Conservation (phyloP, 768 basidiomycete species). For the Suillus sp. region DNA sequence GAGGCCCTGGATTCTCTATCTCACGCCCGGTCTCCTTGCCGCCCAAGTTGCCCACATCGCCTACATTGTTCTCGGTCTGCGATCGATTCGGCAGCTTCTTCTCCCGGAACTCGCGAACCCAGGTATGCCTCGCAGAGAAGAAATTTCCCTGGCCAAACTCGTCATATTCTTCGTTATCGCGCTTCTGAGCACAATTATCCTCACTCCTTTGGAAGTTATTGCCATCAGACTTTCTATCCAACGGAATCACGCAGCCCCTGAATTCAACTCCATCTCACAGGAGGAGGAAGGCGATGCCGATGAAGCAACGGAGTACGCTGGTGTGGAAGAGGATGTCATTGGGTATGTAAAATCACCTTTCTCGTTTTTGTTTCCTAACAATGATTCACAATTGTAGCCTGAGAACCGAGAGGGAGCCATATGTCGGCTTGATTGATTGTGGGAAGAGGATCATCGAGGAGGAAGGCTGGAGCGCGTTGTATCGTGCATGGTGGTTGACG, state of each 20-base stretch:
- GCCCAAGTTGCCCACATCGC: slow-evolving; percentile 46
- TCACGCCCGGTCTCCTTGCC: slow-evolving; percentile 68
- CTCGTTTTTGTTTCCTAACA: neutral
- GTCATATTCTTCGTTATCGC: slow-evolving; percentile 60
- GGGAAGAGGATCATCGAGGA: slow-evolving; percentile 76
- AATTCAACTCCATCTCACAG: slow-evolving; percentile 73
- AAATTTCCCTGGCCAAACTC: slow-evolving; percentile 53
- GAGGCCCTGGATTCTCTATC: slow-evolving; percentile 77
- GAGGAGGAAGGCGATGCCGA: slow-evolving; percentile 70
- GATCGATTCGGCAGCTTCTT: slow-evolving; percentile 52
- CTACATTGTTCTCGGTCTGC: slow-evolving; percentile 47
- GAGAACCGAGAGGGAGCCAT: slow-evolving; percentile 78
- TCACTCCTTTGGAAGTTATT: slow-evolving; percentile 82
- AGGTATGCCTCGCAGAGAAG: slow-evolving; percentile 35
- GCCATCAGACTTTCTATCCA: slow-evolving; percentile 79
- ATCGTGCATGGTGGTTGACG: slow-evolving; percentile 87
- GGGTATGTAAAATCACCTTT: slow-evolving; percentile 49
- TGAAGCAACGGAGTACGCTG: slow-evolving; percentile 62
- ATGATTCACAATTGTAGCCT: slow-evolving; percentile 43
- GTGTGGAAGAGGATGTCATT: slow-evolving; percentile 80
- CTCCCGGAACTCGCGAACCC: slow-evolving; percentile 51
- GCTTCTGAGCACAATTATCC: slow-evolving; percentile 54
- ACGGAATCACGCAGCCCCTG: slow-evolving; percentile 76
- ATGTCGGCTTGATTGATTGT: slow-evolving; percentile 73
- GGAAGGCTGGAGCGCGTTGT: slow-evolving; percentile 73